These are phyloP conservation scores for Lepidium sativum DNA, from an alignment of 345 rosid species.

Conservation along the genomic window DNA sequence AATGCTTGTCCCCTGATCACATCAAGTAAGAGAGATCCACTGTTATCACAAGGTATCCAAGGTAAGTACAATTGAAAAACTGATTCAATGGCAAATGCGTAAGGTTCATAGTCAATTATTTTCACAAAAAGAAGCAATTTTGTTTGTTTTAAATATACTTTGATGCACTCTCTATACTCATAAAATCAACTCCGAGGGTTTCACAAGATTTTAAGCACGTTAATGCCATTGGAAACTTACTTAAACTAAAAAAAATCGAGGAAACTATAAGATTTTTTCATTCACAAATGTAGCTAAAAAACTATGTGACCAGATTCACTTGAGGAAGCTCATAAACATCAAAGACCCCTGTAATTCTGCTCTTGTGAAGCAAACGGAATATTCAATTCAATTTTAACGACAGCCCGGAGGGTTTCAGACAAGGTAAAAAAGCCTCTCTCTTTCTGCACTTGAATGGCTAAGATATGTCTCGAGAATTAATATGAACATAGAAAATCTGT, in stretches of 20 bases:
- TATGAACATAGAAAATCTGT: background rate
- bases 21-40: background rate
- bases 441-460: background rate
- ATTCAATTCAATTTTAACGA: background rate
- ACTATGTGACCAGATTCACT: background rate
- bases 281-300: background rate
- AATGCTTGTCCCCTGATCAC: conserved; percentile 42
- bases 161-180: background rate
- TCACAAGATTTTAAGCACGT: background rate
- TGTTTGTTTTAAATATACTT: background rate
- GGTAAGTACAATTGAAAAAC: background rate
- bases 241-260: background rate
- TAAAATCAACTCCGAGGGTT: background rate
- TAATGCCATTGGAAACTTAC: background rate
- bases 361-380: background rate
- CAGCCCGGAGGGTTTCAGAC: background rate
- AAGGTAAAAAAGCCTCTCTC: background rate
- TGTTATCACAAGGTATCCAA: background rate
- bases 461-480: background rate
- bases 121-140: background rate
- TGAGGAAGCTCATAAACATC: background rate
- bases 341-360: background rate
- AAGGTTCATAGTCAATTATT: background rate
- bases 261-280: background rate
- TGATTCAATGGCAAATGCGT: background rate